Conservation (phyloP, 2,329 filamentous ascomycete species). For the Podosphaera fusca region DNA sequence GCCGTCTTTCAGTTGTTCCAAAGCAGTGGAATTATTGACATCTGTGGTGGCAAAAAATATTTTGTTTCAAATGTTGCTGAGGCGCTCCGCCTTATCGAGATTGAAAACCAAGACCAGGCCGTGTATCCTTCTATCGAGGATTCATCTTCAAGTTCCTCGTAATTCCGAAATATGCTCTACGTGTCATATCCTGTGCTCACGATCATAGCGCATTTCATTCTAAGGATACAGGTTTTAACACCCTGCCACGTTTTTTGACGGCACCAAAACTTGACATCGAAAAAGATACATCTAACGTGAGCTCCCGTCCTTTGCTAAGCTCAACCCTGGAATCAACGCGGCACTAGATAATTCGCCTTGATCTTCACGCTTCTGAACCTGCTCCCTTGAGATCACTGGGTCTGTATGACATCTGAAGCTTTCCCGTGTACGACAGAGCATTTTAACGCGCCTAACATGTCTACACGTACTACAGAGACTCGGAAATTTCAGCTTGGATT, state of each 20-base stretch:
- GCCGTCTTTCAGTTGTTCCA: constrained; percentile 42
- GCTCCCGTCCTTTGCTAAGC: too few species aligned
- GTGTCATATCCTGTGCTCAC: not conserved
- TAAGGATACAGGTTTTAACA: not conserved
- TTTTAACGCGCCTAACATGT: too few species aligned
- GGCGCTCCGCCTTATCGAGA: constrained; percentile 59
- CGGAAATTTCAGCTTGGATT: too few species aligned
- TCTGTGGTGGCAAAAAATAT: constrained; percentile 52
- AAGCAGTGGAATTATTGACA: constrained; percentile 62
- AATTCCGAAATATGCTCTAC: too few species aligned
- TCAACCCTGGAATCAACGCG: too few species aligned
- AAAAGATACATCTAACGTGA: not conserved
- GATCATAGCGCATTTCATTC: not conserved
- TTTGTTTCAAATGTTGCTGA: constrained; percentile 72
- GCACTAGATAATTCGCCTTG: too few species aligned
- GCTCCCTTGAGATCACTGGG: too few species aligned
- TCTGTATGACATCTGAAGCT: too few species aligned
- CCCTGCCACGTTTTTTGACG: not conserved
- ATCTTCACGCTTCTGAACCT: too few species aligned
- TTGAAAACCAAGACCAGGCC: constrained; percentile 10
- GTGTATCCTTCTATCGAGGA: not conserved
- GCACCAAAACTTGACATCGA: not conserved
- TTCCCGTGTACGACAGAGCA: too few species aligned
- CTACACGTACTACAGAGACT: too few species aligned
- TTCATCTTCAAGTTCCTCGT: not conserved